Percentiles rank a stretch among this genome's conserved stretches.
Evolutionary conservation across 345 rosid species (phyloP).

Genomic region (Euphorbia peplus): DNA sequence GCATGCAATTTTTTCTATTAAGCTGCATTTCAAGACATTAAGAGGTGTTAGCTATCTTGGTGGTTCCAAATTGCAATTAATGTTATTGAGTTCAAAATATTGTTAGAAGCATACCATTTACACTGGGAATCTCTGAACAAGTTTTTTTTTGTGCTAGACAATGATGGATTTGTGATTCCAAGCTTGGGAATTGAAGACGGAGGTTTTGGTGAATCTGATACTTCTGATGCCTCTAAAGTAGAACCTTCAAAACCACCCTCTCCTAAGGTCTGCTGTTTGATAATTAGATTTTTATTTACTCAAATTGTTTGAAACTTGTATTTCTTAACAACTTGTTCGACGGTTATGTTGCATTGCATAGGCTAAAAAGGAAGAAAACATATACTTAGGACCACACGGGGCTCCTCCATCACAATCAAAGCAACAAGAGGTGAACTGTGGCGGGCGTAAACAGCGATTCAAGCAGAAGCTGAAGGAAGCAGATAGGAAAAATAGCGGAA

Average conservation of each 20-base stretch:
- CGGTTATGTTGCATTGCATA: conserved; percentile 22
- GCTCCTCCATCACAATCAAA: conserved; percentile 76
- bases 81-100: conserved; percentile 2
- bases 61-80: background rate
- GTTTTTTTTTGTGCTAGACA: conserved; percentile 43
- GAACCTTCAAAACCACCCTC: conserved; percentile 51
- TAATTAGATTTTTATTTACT: background rate
- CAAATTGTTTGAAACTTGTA: background rate
- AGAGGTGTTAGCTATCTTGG: background rate
- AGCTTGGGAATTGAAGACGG: conserved; percentile 65
- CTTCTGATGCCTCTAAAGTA: conserved; percentile 37
- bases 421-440: conserved; percentile 51
- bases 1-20: background rate
- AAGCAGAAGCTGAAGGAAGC: conserved; percentile 92
- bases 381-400: conserved; percentile 92
- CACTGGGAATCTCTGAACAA: conserved; percentile 1
- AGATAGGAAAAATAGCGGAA: conserved; percentile 49
- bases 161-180: conserved; percentile 95
- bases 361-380: conserved; percentile 61
- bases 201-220: conserved; percentile 29
- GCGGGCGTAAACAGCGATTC: conserved; percentile 71
- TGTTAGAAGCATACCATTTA: background rate
- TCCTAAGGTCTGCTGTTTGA: conserved; percentile 44
- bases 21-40: background rate
- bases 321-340: background rate